Evolutionary conservation across 257 asterid species (phyloP), one percentile per base, ranked within the genome.

Genomic region (Apocynum venetum): DNA sequence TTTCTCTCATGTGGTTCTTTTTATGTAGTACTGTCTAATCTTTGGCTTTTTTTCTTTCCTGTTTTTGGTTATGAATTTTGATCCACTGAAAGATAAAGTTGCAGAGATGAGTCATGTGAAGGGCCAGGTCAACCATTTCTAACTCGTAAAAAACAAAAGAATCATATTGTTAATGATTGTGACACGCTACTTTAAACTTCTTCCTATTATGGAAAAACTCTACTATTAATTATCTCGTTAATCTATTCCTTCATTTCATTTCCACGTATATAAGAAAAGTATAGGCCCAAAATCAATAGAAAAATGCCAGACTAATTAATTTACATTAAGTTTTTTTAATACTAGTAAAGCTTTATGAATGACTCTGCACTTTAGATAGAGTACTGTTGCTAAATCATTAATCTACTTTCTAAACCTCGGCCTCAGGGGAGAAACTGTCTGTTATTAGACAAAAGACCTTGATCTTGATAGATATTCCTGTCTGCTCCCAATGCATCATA

Each of bases 51-150:
- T 53, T 17, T 19, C 2, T 8, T 43, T 68, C 53, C 61, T 44
- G 61, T 44, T 46, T 75, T 12, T 59, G 61, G 60, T 25, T 25
- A 44, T 60, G 35, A 60, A 59, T 44, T 61, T 75, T 46, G 57
- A 59, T 59, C 70, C 57, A 74, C 12, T 44, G 78, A 74, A 43
- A 64, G 70, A 64, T 47, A 64, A 64, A 64, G 68, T 59, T 73
- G 76, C 44, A 72, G 47, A 49, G 59, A 72, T 51, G 60, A 57
- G 64, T 72, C 65, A 57, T 53, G 25, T 43, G 31, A 38, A 56
- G 20, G 76, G 65, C 64, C 65, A 20, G 76, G 78, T 74, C 78
- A 74, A 44, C 57, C 53, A 56, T 64, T 11, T 64, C 1, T 43
- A 25, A 19, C 52, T 3, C 2, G 38, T 48, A 38, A 53, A 53